Conservation (phyloP, 257 asterid species). For the Solanum sitiens region DNA sequence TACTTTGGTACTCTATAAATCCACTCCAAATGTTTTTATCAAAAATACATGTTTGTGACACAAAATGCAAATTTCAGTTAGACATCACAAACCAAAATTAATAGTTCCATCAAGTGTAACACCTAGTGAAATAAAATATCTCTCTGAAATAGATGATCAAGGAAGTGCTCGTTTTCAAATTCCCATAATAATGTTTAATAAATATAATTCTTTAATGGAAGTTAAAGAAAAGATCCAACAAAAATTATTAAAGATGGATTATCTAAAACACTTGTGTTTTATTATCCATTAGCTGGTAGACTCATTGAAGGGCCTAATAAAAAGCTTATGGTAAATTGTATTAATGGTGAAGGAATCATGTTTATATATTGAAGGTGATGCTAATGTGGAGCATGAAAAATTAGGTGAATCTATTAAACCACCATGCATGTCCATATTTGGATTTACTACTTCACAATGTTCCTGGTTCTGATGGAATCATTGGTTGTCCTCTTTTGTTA, state of each 20-base stretch:
- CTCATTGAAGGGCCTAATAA: neutral
- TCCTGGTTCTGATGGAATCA: neutral
- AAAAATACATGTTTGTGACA: neutral
- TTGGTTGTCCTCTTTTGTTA: neutral
- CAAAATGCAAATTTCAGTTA: neutral
- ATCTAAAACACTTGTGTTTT: slow-evolving; percentile 6
- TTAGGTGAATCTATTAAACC: neutral
- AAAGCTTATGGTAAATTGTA: slow-evolving; percentile 4
- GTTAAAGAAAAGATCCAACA: slow-evolving; percentile 5
- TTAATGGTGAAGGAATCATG: slow-evolving; percentile 7
- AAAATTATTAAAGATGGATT: slow-evolving; percentile 1
- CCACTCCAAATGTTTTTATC: neutral
- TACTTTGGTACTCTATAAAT: neutral
- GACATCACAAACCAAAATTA: neutral
- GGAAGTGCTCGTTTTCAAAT: neutral
- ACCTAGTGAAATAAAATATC: neutral
- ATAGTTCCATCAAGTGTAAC: neutral
- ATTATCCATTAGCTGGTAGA: slow-evolving; percentile 12
- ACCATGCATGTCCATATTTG: neutral
- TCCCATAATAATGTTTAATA: neutral
- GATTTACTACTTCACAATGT: neutral
- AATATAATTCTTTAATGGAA: neutral
- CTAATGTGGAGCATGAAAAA: neutral
- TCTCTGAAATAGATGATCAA: neutral
- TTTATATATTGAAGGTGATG: slow-evolving; percentile 1